Evolutionary conservation across 371 early-diverging fungal species (phyloP), one percentile per base, ranked within the genome.

Genomic region (Rhizopus stolonifer): DNA sequence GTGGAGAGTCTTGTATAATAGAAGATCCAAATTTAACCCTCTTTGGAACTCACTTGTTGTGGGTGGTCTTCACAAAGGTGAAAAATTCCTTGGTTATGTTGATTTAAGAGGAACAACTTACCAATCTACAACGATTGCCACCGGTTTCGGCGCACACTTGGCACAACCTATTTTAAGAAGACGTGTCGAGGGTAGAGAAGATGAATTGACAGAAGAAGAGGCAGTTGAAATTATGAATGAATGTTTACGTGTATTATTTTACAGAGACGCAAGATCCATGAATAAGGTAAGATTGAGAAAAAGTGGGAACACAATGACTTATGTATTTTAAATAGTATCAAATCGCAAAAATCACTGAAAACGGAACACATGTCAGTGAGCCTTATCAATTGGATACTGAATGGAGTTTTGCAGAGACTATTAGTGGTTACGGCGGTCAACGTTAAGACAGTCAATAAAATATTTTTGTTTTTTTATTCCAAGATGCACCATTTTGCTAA

Each of bases 61-160:
- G 44, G 99, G 91, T 32, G 99, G 99, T 24, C 57, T 91, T 25
- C 77, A 93, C 48, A 80, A 91, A 54, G 90, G 86, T 14, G 80
- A 83, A 56, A 67, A 68, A 73, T 93, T 96, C 78, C 82, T 99
- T 50, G 99, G 99, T 7, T 96, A 80, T 60, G 94, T 99, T 43
- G 96, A 99, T 71, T 77, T 95, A 47, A 87, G 91, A 65, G 99
- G 99, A 32, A 98, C 97, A 19, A 95, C 96, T 18, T 98, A 96
- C 69, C 84, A 92, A 64, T 69, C 95, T 4, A 67, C 88, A 14
- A 90, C 94, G 18, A 91, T 99, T 57, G 98, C 99, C 32, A 98
- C 99, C 31, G 99, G 99, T 23, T 95, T 92, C 68, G 99, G 99
- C 31, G 88, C 86, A 29, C 88, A 98, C 74, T 70, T 99, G 48